Percentiles rank a stretch among this genome's conserved stretches.
Conservation (phyloP, 306 rosid species). For the Rosa chinensis region DNA sequence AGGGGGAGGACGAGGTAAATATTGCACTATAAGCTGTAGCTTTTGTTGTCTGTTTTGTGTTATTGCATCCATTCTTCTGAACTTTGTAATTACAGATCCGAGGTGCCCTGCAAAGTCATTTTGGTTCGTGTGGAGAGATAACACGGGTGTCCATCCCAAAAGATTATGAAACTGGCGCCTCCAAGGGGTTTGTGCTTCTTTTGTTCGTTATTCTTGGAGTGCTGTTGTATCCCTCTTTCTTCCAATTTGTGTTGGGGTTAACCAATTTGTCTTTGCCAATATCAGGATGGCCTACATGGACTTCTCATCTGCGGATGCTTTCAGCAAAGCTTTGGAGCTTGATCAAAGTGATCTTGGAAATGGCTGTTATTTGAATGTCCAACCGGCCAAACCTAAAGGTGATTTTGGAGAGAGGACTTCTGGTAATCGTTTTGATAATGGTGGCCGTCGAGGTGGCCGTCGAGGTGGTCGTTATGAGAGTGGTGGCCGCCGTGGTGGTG, state of each 20-base stretch:
- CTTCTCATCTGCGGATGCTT: conserved; percentile 39
- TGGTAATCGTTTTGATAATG: background rate
- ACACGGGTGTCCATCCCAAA: conserved; percentile 68
- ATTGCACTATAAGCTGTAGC: background rate
- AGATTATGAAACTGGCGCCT: conserved; percentile 56
- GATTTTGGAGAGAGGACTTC: conserved; percentile 24
- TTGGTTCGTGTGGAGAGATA: conserved; percentile 69
- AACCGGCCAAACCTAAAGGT: conserved; percentile 77
- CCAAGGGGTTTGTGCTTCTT: conserved; percentile 55
- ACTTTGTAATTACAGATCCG: conserved; percentile 40
- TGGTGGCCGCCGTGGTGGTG: conserved; percentile 31
- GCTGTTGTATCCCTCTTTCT: background rate
- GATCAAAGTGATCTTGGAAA: conserved; percentile 51
- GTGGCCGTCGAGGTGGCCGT: conserved; percentile 20
- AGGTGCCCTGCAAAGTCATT: conserved; percentile 49
- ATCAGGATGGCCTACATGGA: conserved; percentile 78
- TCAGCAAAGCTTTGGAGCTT: conserved; percentile 59
- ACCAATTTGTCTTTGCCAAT: background rate
- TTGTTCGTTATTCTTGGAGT: background rate
- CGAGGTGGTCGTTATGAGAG: conserved; percentile 37
- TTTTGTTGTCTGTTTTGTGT: background rate
- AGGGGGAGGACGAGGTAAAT: conserved; percentile 70
- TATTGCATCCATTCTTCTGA: background rate
- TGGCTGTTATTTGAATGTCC: conserved; percentile 37
- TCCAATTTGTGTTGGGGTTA: background rate